Evolutionary conservation across 805 yeast species (phyloP).

Genomic region (Cyberlindnera maclurae): DNA sequence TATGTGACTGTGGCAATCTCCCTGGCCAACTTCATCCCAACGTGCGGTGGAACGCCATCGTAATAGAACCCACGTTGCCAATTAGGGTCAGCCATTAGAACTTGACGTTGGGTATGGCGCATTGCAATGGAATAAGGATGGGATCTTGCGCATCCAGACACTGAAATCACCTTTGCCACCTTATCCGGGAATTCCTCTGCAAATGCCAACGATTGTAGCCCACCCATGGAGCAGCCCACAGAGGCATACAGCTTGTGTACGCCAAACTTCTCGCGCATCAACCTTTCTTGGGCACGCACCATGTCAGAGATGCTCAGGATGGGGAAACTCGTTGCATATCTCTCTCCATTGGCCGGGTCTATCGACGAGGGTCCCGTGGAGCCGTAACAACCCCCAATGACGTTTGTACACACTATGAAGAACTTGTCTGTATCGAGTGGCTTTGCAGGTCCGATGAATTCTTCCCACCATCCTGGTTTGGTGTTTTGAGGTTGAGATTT

Average conservation of each 20-base stretch:
- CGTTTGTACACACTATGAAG: slow-evolving; percentile 85
- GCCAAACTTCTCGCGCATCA: slow-evolving; percentile 56
- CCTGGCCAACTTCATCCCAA: slow-evolving; percentile 90
- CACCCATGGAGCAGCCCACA: slow-evolving; percentile 95
- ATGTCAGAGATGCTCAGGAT: slow-evolving; percentile 80
- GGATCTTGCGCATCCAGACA: slow-evolving; percentile 88
- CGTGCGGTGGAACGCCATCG: slow-evolving; percentile 77
- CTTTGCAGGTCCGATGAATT: slow-evolving; percentile 76
- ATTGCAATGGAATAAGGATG: slow-evolving; percentile 93
- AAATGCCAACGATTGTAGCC: slow-evolving; percentile 92
- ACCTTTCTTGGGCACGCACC: slow-evolving; percentile 79
- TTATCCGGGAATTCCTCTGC: slow-evolving; percentile 76
- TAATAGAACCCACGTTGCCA: slow-evolving; percentile 92
- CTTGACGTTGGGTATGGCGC: slow-evolving; percentile 90
- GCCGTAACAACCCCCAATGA: slow-evolving; percentile 91
- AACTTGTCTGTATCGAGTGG: slow-evolving; percentile 75
- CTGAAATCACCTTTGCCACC: slow-evolving; percentile 68
- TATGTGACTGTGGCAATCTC: slow-evolving; percentile 93
- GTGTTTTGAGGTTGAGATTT: slow-evolving; percentile 65
- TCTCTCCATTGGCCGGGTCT: slow-evolving; percentile 58
- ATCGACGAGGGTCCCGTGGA: slow-evolving; percentile 86
- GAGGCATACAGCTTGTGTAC: slow-evolving; percentile 65
- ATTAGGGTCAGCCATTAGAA: slow-evolving; percentile 87
- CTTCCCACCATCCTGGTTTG: slow-evolving; percentile 93
- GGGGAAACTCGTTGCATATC: slow-evolving; percentile 86